These are phyloP conservation scores for Casuarina cunninghamiana DNA, from an alignment of 306 rosid genomes.

Conservation along the genomic window DNA sequence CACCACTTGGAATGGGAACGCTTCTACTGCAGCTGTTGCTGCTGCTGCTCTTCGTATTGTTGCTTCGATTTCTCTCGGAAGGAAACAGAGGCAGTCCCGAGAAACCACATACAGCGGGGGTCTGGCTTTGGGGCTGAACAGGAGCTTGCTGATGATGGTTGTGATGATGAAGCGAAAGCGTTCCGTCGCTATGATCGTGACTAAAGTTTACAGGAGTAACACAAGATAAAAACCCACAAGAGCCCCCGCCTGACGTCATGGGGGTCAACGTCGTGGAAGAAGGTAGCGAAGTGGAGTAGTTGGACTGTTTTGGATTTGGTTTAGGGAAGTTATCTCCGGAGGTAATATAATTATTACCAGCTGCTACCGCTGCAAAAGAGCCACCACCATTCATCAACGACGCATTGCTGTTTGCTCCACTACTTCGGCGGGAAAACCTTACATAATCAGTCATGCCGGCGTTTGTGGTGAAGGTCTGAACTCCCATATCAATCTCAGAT, in stretches of 20 bases:
- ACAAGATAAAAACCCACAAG: slow-evolving; percentile 34
- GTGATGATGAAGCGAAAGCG: slow-evolving; percentile 30
- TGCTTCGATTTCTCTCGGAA: slow-evolving; percentile 44
- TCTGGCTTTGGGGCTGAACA: slow-evolving; percentile 13
- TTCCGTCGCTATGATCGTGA: slow-evolving; percentile 26
- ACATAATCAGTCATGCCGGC: slow-evolving; percentile 17
- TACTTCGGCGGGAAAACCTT: slow-evolving; percentile 54
- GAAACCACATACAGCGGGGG: slow-evolving; percentile 82
- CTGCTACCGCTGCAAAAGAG: slow-evolving; percentile 7
- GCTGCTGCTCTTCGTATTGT: neutral
- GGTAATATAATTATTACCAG: neutral
- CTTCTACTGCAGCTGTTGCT: neutral
- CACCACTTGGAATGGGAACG: slow-evolving; percentile 22
- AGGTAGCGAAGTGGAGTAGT: slow-evolving; percentile 84
- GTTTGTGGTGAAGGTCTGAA: slow-evolving; percentile 32
- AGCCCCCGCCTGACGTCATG: slow-evolving; percentile 52
- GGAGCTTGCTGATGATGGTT: slow-evolving; percentile 21
- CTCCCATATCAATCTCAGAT: slow-evolving; percentile 84
- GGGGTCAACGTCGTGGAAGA: slow-evolving; percentile 44
- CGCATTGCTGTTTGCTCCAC: neutral
- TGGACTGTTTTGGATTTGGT: slow-evolving; percentile 49
- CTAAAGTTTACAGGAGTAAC: slow-evolving; percentile 20
- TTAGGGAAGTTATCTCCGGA: neutral
- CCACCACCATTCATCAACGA: slow-evolving; percentile 1
- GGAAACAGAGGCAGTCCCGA: slow-evolving; percentile 91